Evolutionary conservation across 176 grass and related monocot species (phyloP).

Genomic region (Oryza officinalis): DNA sequence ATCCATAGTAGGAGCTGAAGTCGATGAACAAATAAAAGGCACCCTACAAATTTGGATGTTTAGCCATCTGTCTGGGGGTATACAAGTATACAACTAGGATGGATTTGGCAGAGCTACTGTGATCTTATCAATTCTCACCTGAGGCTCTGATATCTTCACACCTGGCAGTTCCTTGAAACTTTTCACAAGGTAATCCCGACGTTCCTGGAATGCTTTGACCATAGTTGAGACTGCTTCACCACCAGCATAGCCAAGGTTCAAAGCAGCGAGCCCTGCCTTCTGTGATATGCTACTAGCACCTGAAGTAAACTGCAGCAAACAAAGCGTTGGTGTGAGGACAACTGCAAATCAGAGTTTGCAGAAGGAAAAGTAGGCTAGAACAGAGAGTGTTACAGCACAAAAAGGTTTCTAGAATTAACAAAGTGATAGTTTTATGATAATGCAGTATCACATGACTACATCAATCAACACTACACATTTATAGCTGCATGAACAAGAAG

Average conservation of each 20-base stretch:
- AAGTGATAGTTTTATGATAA: background rate
- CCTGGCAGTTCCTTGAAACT: conserved; percentile 71
- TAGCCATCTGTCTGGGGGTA: background rate
- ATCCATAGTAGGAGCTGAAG: conserved; percentile 68
- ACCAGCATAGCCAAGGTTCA: conserved; percentile 79
- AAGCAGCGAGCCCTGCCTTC: conserved; percentile 81
- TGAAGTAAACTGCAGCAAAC: conserved; percentile 64
- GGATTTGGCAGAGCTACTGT: background rate
- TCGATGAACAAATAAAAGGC: conserved; percentile 75
- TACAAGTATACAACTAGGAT: background rate
- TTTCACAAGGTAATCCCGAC: conserved; percentile 71
- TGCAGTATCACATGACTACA: background rate
- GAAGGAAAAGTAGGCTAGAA: background rate
- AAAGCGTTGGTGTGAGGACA: background rate
- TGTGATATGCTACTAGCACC: conserved; percentile 92
- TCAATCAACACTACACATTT: background rate
- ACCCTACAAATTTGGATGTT: conserved; percentile 48
- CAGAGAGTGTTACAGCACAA: background rate
- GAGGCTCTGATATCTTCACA: conserved; percentile 78
- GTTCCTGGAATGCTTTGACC: conserved; percentile 84
- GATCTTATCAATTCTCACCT: conserved; percentile 43
- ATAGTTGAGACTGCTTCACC: conserved; percentile 78
- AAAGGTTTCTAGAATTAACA: background rate
- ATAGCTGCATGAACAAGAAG: conserved; percentile 1
- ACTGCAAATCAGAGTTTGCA: background rate